Evolutionary conservation across 805 yeast species (phyloP).

Genomic region (Wickerhamiella domercqiae): DNA sequence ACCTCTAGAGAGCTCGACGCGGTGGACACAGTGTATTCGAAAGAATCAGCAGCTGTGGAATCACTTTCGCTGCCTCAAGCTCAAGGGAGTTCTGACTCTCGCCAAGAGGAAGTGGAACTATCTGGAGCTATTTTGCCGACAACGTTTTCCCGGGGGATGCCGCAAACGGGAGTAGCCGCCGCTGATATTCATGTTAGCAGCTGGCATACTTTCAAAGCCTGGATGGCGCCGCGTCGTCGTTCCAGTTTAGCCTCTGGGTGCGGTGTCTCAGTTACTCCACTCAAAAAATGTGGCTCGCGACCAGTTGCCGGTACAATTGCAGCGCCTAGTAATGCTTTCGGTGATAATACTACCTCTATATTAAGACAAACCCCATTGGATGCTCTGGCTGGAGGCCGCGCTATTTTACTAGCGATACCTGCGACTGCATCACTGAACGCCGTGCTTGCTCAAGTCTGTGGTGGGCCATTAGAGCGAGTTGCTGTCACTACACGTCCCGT

Average conservation of each 20-base stretch:
- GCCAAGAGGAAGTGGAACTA: no score
- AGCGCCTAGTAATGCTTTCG: no score
- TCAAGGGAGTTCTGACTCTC: no score
- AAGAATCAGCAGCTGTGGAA: no score
- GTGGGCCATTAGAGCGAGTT: slow-evolving; percentile 13
- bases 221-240: neutral
- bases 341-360: no score
- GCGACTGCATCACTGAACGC: slow-evolving; percentile 1
- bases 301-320: no score
- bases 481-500: neutral
- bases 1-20: no score
- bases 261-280: neutral
- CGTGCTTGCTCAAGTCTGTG: slow-evolving; percentile 15
- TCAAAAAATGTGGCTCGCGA: neutral
- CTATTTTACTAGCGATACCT: neutral
- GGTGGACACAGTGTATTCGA: no score
- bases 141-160: neutral
- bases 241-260: neutral
- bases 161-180: neutral
- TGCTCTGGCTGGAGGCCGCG: neutral
- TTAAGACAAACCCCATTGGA: no score
- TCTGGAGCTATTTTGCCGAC: no score
- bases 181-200: neutral
- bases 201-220: neutral
- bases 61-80: no score